A percentile compares a stretch with the other conserved stretches of the same genome.
phyloP scores from a whole-genome alignment of 2,329 filamentous ascomycete genomes.

The Aspergillus unguis region DNA sequence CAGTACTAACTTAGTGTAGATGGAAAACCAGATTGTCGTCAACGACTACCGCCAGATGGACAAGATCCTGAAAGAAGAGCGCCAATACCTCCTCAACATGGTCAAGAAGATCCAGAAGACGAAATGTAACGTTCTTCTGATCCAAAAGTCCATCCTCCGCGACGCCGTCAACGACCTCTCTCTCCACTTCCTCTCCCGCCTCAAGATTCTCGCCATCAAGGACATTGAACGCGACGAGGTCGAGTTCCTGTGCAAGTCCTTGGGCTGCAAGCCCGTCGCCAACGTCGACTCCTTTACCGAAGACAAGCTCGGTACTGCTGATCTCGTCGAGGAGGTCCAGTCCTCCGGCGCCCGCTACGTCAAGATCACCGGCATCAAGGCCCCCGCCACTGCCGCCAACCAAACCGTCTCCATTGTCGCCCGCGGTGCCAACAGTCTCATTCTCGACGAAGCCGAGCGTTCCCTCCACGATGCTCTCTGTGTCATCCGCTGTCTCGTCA shows the following conservation, averaged over 20 bases:
- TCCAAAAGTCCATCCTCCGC: slow-evolving; percentile 96
- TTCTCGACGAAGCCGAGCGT: slow-evolving; percentile 95
- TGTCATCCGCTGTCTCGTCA: slow-evolving; percentile 93
- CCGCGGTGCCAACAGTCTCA: slow-evolving; percentile 88
- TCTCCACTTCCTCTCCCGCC: slow-evolving; percentile 94
- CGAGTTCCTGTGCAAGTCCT: slow-evolving; percentile 98
- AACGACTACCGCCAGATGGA: slow-evolving; percentile 99
- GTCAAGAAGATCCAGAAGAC: slow-evolving; percentile 99
- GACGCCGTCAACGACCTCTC: slow-evolving; percentile 98
- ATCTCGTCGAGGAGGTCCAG: slow-evolving; percentile 89
- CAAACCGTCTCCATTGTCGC: slow-evolving; percentile 93
- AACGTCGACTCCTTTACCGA: slow-evolving; percentile 98
- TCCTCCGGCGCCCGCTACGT: slow-evolving; percentile 86
- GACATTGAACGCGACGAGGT: slow-evolving; percentile 98
- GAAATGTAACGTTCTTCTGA: slow-evolving; percentile 97
- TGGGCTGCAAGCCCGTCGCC: slow-evolving; percentile 97
- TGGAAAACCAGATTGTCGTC: slow-evolving; percentile 99
- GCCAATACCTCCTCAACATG: slow-evolving; percentile 95
- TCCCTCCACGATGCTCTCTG: slow-evolving; percentile 96
- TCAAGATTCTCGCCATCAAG: slow-evolving; percentile 93
- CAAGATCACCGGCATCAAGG: slow-evolving; percentile 88
- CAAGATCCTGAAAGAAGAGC: slow-evolving; percentile 99
- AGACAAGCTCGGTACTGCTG: slow-evolving; percentile 92
- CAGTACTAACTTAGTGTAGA: slow-evolving; percentile 49
- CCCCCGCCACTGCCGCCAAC: slow-evolving; percentile 55